Conservation (phyloP, 2,329 filamentous ascomycete species). For the Trichoderma hamatum region DNA sequence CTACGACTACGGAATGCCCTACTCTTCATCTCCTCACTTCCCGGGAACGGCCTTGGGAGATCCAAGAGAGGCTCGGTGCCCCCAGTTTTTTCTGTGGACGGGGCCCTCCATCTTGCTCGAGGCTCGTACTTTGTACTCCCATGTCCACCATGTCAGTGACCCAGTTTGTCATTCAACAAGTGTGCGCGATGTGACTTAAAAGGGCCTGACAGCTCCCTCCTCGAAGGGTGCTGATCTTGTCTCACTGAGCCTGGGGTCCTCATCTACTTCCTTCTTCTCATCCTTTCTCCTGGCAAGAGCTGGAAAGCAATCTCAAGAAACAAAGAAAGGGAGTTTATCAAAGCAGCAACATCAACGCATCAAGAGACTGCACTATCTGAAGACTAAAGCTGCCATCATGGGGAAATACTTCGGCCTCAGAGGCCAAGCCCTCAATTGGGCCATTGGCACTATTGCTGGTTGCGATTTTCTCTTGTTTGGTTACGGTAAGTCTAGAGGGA, state of each 20-base stretch:
- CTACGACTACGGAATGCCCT: not conserved
- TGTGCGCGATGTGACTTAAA: conserved; percentile 26
- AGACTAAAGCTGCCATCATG: conserved; percentile 31
- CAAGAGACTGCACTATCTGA: not conserved
- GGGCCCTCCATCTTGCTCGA: conserved; percentile 8
- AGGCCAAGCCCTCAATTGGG: conserved; percentile 67
- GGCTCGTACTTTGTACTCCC: not conserved
- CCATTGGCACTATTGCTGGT: conserved; percentile 71
- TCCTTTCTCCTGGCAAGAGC: not conserved
- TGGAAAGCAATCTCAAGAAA: not conserved
- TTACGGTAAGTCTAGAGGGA: conserved; percentile 47
- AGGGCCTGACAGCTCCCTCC: conserved; percentile 10
- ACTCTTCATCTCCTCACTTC: not conserved
- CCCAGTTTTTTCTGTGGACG: conserved; percentile 15
- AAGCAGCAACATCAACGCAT: not conserved
- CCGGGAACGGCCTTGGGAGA: conserved; percentile 18
- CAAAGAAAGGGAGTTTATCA: not conserved
- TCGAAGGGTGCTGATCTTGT: conserved; percentile 11
- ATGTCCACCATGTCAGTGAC: conserved; percentile 2
- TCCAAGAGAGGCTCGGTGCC: not conserved
- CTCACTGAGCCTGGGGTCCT: not conserved
- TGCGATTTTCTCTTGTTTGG: conserved; percentile 69
- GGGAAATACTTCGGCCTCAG: conserved; percentile 65
- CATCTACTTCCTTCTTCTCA: not conserved
- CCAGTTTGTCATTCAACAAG: not conserved